These are phyloP conservation scores for Eucalyptus marginata DNA, from an alignment of 345 rosid species.

Conservation along the genomic window DNA sequence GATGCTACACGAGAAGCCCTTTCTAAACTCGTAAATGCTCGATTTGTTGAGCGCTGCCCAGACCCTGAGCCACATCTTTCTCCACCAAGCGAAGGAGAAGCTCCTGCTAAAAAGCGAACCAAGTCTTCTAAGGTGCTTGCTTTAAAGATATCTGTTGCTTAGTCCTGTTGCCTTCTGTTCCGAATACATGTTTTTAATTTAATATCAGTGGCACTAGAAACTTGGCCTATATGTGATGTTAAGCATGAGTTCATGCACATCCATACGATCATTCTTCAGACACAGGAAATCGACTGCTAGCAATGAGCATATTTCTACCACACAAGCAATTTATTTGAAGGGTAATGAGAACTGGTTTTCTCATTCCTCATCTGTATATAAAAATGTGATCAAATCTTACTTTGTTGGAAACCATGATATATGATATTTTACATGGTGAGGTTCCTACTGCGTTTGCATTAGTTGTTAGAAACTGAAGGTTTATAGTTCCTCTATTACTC, in stretches of 20 bases:
- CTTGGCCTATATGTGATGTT: not conserved
- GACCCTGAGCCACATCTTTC: constrained; percentile 57
- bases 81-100: constrained; percentile 31
- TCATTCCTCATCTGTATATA: not conserved
- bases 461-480: not conserved
- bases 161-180: not conserved
- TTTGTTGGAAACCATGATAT: not conserved
- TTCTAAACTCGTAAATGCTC: constrained; percentile 39
- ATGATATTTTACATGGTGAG: not conserved
- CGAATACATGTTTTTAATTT: not conserved
- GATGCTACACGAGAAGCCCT: constrained; percentile 37
- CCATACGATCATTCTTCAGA: not conserved
- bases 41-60: constrained; percentile 74
- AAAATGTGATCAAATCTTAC: not conserved
- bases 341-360: not conserved
- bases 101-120: constrained; percentile 32
- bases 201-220: not conserved
- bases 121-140: constrained; percentile 62
- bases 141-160: not conserved
- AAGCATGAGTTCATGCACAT: not conserved
- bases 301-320: not conserved
- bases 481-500: not conserved
- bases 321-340: not conserved
- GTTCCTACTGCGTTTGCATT: not conserved
- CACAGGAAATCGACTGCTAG: not conserved